Evolutionary conservation across 2,329 filamentous ascomycete species (phyloP).

Genomic region (Ustilaginoidea virens): DNA sequence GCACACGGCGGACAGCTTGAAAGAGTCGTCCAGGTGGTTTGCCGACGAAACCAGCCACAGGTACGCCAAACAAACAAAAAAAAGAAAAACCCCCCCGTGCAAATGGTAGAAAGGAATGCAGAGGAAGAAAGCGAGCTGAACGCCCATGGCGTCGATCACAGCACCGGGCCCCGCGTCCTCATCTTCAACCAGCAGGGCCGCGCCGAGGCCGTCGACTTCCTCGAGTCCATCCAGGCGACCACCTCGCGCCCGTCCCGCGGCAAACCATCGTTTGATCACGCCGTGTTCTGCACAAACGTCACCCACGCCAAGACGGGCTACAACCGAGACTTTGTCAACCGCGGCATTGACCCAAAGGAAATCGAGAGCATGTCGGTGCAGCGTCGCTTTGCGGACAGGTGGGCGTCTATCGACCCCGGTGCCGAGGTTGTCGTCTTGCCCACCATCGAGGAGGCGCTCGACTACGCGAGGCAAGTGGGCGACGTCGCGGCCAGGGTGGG

Average conservation of each 20-base stretch:
- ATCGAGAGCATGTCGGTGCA: constrained; percentile 37
- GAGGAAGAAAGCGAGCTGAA: no score
- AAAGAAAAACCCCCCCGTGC: not conserved
- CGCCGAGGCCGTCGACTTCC: constrained; percentile 35
- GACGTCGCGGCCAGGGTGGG: constrained; percentile 13
- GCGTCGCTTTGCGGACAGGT: constrained; percentile 35
- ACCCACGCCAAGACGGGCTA: constrained; percentile 35
- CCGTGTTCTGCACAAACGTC: constrained; percentile 71
- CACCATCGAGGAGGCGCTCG: constrained; percentile 40
- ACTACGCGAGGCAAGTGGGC: constrained; percentile 24
- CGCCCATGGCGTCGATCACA: constrained; percentile 5
- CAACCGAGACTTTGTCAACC: constrained; percentile 42
- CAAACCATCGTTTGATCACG: constrained; percentile 45
- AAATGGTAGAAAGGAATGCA: not conserved
- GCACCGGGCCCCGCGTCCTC: constrained; percentile 33
- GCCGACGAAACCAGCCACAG: constrained; percentile 28
- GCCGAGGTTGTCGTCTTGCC: constrained; percentile 31
- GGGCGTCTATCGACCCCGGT: constrained; percentile 29
- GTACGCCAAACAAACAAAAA: constrained; percentile 8
- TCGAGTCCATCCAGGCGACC: constrained; percentile 28
- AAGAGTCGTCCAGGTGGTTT: constrained; percentile 73
- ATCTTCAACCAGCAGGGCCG: constrained; percentile 80
- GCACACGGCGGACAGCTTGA: constrained; percentile 82
- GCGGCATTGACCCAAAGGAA: constrained; percentile 33
- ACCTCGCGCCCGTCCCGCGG: constrained; percentile 13